Evolutionary conservation across 495 filamentous ascomycete genomes (phyloP).

Genomic region (Podospora pseudocomata): DNA sequence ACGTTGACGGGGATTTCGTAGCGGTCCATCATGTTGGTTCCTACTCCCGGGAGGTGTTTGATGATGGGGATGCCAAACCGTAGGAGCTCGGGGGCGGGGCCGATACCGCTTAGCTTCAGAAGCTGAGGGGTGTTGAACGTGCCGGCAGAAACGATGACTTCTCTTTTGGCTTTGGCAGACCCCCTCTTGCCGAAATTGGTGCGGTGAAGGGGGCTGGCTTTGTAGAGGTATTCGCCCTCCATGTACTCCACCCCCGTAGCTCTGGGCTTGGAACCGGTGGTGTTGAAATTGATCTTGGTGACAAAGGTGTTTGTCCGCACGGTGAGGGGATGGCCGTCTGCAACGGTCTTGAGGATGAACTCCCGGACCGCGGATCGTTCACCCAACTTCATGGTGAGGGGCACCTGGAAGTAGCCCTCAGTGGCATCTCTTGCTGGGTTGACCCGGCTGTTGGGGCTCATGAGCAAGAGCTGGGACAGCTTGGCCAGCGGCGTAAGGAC

Average conservation of each 20-base stretch:
- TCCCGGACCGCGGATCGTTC: conserved; percentile 52
- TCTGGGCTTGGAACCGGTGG: conserved; percentile 35
- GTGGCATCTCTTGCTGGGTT: conserved; percentile 24
- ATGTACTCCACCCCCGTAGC: conserved; percentile 64
- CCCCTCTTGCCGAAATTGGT: conserved; percentile 40
- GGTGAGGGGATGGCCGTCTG: conserved; percentile 47
- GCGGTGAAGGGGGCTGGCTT: conserved; percentile 48
- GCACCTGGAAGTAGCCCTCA: conserved; percentile 49
- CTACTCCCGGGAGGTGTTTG: conserved; percentile 56
- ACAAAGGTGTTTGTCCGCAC: conserved; percentile 54
- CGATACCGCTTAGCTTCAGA: conserved; percentile 62
- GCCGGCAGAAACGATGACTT: conserved; percentile 63
- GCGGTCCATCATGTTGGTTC: conserved; percentile 62
- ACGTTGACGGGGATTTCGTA: conserved; percentile 53
- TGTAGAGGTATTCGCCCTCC: conserved; percentile 56
- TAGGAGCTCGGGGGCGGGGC: conserved; percentile 47
- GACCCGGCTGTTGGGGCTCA: conserved; percentile 51
- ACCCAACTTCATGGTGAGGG: conserved; percentile 43
- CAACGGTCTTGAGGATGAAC: conserved; percentile 49
- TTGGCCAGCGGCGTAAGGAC: conserved; percentile 41
- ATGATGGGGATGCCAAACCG: conserved; percentile 50
- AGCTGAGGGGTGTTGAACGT: conserved; percentile 60
- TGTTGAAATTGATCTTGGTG: conserved; percentile 57
- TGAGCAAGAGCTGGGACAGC: conserved; percentile 5
- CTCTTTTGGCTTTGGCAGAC: conserved; percentile 47